Conservation (phyloP, 495 filamentous ascomycete species). For the Annulohypoxylon maeteangense region DNA sequence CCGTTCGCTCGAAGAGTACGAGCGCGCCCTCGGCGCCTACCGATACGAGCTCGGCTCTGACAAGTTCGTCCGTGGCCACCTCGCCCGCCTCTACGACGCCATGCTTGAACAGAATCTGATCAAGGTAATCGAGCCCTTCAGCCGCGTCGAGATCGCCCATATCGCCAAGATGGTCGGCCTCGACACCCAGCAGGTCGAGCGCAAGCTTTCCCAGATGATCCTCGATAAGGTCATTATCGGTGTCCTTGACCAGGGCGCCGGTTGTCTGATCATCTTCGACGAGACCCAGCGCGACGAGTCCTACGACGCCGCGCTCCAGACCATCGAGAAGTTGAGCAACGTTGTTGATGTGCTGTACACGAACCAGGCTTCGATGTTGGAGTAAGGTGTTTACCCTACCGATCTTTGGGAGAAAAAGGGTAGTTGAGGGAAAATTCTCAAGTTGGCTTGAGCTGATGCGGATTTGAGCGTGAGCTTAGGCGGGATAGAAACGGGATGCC, state of each 20-base stretch:
- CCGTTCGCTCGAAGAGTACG: slow-evolving; percentile 94
- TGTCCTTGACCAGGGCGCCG: slow-evolving; percentile 96
- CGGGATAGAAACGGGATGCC: not conserved
- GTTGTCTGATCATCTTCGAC: slow-evolving; percentile 95
- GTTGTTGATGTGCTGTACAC: slow-evolving; percentile 98
- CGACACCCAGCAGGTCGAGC: slow-evolving; percentile 95
- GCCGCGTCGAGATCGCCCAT: slow-evolving; percentile 94
- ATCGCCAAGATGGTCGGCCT: slow-evolving; percentile 96
- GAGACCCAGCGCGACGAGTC: slow-evolving; percentile 92
- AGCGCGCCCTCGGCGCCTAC: slow-evolving; percentile 87
- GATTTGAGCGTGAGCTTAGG: not conserved
- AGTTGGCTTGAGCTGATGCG: not conserved
- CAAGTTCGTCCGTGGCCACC: slow-evolving; percentile 93
- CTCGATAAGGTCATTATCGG: slow-evolving; percentile 98
- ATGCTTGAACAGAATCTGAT: slow-evolving; percentile 99
- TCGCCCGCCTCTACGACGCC: slow-evolving; percentile 93
- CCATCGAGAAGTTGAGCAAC: slow-evolving; percentile 96
- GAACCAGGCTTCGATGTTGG: slow-evolving; percentile 94
- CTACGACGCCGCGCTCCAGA: slow-evolving; percentile 93
- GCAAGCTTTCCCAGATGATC: slow-evolving; percentile 99
- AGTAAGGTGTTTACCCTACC: slow-evolving; percentile 63
- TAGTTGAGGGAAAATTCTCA: not conserved
- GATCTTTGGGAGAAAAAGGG: not conserved
- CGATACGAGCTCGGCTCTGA: slow-evolving; percentile 92
- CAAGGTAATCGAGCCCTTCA: slow-evolving; percentile 99